Evolutionary conservation across 2,329 filamentous ascomycete species (phyloP), one percentile per base, ranked within the genome.

Genomic region (Xylaria sp.): DNA sequence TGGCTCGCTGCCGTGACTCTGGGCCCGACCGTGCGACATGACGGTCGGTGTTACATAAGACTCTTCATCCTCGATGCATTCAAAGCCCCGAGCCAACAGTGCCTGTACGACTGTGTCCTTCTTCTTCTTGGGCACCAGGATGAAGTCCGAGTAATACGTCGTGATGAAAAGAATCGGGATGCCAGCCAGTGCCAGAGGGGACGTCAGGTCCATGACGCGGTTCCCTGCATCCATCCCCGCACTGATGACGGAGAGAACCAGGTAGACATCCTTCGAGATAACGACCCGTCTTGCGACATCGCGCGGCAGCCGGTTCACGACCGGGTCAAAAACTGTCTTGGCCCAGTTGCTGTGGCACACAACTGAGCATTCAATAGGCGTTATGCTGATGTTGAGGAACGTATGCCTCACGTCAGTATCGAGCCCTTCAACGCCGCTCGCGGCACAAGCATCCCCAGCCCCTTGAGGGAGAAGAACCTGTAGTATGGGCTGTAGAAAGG

Each of bases 81-180:
- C 89, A 76, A 97, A 97, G 1, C 94, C 94, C 53, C 91, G 88
- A 20, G 89, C 87, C 66, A 95, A 85, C 5, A 98, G 84, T 0
- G 93, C 91, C 65, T 89, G 85, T 38, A 93, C 88, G 54, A 98
- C 94, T 44, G 89, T 90, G 29, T 86, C 82, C 57, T 91, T 89
- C 74, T 91, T 89, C 76, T 90, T 92, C 60, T 85, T 85, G 0
- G 96, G 94, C 0, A 97, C 93, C 39, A 98, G 86, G 73, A 99
- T 96, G 80, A 97, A 98, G 81, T 99, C 95, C 38, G 92, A 96
- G 80, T 97, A 98, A 80, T 98, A 99, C 36, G 94, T 97, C 3
- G 95, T 97, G 78, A 97, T 97, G 85, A 98, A 98, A 84, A 98
- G 97, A 76, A 99, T 97, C 60, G 95, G 92, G 59, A 98, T 96